A percentile compares a stretch with the other conserved stretches of the same genome.
phyloP scores from a whole-genome alignment of 768 basidiomycete species.

The Tricholoma bakamatsutake region DNA sequence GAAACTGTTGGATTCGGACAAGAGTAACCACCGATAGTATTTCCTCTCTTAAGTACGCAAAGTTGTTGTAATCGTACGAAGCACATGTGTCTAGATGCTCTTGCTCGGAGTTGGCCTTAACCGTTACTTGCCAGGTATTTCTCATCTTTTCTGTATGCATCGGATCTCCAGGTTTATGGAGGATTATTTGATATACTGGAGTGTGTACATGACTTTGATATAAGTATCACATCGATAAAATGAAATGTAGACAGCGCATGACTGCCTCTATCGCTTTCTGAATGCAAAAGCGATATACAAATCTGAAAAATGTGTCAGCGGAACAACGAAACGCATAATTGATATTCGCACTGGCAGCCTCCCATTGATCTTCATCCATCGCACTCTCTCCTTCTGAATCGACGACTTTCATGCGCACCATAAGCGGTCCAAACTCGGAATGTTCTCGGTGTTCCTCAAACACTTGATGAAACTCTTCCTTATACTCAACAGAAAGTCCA shows the following conservation, averaged over 20 bases:
- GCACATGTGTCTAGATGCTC: background rate
- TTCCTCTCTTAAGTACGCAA: constrained; percentile 10
- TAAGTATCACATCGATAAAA: background rate
- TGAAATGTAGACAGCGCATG: background rate
- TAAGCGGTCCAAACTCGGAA: constrained; percentile 74
- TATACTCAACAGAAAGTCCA: constrained; percentile 66
- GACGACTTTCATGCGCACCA: constrained; percentile 90
- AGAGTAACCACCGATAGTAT: constrained; percentile 45
- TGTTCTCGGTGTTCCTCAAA: constrained; percentile 77
- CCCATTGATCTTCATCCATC: constrained; percentile 96
- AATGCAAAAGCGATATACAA: constrained; percentile 94
- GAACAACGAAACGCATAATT: background rate
- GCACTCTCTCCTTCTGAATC: constrained; percentile 80
- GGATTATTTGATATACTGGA: background rate
- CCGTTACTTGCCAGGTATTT: background rate
- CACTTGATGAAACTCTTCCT: constrained; percentile 86
- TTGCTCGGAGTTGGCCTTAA: background rate
- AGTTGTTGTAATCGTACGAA: constrained; percentile 5
- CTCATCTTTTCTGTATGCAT: background rate
- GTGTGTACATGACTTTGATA: background rate
- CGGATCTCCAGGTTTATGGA: background rate
- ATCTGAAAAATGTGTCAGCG: constrained; percentile 42
- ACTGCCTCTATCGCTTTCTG: constrained; percentile 45
- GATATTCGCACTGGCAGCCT: constrained; percentile 85
- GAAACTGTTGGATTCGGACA: constrained; percentile 95